Evolutionary conservation across 1,284 basidiomycete species (phyloP), one percentile per base, ranked within the genome.

Genomic region (Cerioporus squamosus): DNA sequence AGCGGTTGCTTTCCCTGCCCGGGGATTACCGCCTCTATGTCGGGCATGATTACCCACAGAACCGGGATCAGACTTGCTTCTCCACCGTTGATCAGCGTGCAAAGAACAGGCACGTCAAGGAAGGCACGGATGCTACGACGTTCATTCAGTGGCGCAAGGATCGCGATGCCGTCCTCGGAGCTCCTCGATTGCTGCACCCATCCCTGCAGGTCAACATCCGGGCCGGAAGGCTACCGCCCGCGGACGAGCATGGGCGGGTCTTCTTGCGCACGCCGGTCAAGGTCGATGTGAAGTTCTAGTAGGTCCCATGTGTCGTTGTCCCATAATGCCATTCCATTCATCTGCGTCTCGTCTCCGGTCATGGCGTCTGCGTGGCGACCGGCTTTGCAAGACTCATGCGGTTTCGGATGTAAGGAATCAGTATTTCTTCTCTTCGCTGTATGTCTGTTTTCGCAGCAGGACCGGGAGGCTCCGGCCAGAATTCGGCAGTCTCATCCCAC

Each of bases 131-230:
- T 31, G 70, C 76, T 44, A 66, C 68, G 2, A 56, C 64, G 15
- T 78, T 78, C 63, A 68, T 75, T 33, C 54, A 70, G 49, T 74
- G 75, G 58, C 70, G 76, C 26, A 69, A 71, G 57, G 64, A 68
- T 18, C 70, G 76, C 46, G 75, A 78, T 57, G 67, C 69, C 7
- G 66, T 66, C 6, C 69, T 78, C 22, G 73, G 74, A 12, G 67
- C 72, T 10, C 76, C 77, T 5, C 65, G 67, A 26, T 68, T 78
- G 3, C 66, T 79, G 23, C 75, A 78, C 66, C 76, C 75, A 3
- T 73, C 76, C 5, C 67, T 77, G 38, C 76, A 77, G 54, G 76
- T 75, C 22, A 78, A 78, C 63, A 75, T 79, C 48, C 69, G 75
- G 17, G 77, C 71, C 20, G 77, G 77, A 36, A 73, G 67, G 45